Evolutionary conservation across 2,329 filamentous ascomycete species (phyloP), one percentile per base, ranked within the genome.

Genomic region (Colletotrichum navitas): DNA sequence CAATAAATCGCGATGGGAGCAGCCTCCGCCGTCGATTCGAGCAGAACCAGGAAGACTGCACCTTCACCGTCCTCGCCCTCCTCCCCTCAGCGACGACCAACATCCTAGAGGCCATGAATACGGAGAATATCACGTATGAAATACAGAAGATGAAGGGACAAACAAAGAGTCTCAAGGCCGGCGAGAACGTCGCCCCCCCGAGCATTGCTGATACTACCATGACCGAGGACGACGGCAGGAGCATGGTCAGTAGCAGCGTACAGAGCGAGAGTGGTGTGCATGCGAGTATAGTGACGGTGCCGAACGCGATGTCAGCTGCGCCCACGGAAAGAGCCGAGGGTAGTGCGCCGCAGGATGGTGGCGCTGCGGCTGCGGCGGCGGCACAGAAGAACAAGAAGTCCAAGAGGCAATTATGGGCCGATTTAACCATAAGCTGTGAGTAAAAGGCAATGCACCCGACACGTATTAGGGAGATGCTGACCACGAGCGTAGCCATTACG

Each of bases 31-130:
- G 96, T 71, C 93, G 96, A 79, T 99, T 99, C 83, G 94, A 98
- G 81, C 96, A 99, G 83, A 99, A 99, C 82, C 96, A 99, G 81
- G 95, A 97, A 80, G 96, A 99, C 83, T 99, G 96, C 83, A 98
- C 95, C 59, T 98, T 97, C 80, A 99, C 96, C 47, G 94, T 98
- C 55, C 91, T 98, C n/a, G 96, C 95, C 39, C 90, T 99, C 66
- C 88, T 99, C 12, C 96, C 96, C 5, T 97, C 95, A 43, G 93
- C 94, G 8, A 95, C 95, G 32, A 91, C 96, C 75, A 95, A 97
- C 79, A 92, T 99, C 77, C 86, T 98, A 77, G 91, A 94, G 76
- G 91, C 92, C 41, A 89, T 98, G 76, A 94, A 97, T 64, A 97
- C 97, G 54, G 96, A 99, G 81, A 91, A 93, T 77, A 94, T 98